These are phyloP conservation scores for Macrophomina pseudophaseolina DNA, from an alignment of 2,329 filamentous ascomycete species.

Conservation along the genomic window DNA sequence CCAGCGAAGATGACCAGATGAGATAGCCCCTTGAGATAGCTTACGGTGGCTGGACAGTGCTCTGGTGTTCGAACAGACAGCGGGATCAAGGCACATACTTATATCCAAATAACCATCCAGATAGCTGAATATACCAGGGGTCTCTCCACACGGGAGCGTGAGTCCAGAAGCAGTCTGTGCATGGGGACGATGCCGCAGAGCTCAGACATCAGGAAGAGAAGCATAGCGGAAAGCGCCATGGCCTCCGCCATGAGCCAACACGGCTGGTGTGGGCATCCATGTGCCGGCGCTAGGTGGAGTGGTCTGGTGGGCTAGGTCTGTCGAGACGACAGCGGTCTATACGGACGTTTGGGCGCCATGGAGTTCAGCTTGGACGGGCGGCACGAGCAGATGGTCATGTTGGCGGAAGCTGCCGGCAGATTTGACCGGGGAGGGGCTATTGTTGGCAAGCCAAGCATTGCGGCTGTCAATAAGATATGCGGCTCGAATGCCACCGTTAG, in stretches of 20 bases:
- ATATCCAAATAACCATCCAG: not conserved
- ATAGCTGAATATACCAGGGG: not conserved
- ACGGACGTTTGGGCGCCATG: not conserved
- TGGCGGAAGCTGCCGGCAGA: conserved; percentile 1
- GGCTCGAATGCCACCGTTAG: not conserved
- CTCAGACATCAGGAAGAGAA: not conserved
- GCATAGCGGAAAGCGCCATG: conserved; percentile 2
- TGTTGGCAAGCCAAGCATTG: conserved; percentile 7
- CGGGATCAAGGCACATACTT: not conserved
- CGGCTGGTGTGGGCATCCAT: not conserved
- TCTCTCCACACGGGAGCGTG: not conserved
- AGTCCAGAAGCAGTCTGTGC: conserved; percentile 1
- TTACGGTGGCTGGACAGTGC: conserved; percentile 2
- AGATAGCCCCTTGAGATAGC: conserved; percentile 11
- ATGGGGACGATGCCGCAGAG: not conserved
- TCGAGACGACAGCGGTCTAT: not conserved
- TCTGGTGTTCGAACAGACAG: not conserved
- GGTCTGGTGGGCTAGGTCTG: not conserved
- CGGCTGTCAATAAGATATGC: not conserved
- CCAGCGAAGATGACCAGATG: not conserved
- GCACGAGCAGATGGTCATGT: not conserved
- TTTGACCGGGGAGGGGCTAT: not conserved
- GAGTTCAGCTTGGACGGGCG: conserved; percentile 5
- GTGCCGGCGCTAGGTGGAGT: not conserved
- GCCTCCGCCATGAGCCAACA: not conserved